A percentile compares a stretch with the other conserved stretches of the same genome.
Conservation (phyloP, 2,329 filamentous ascomycete species). For the Ascochyta viciae-villosae region DNA sequence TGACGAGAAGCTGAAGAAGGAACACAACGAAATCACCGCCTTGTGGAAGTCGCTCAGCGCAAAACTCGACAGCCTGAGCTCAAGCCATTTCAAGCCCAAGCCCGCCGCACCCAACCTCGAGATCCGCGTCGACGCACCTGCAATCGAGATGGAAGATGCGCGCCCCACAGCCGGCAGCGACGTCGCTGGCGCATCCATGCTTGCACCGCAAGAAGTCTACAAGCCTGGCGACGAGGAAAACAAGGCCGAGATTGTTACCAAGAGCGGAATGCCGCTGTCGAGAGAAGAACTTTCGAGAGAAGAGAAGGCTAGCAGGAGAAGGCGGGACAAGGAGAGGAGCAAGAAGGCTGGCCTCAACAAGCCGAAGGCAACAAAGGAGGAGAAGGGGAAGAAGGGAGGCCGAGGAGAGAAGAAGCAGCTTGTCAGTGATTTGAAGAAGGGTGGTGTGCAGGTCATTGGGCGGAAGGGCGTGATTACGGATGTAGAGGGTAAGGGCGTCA, state of each 20-base stretch:
- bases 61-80: conserved; percentile 87
- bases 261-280: conserved; percentile 78
- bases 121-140: conserved; percentile 89
- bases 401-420: conserved; percentile 60
- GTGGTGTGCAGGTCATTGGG: conserved; percentile 89
- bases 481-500: conserved; percentile 79
- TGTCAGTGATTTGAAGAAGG: conserved; percentile 76
- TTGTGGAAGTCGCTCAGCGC: conserved; percentile 83
- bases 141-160: conserved; percentile 92
- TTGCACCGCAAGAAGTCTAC: conserved; percentile 96
- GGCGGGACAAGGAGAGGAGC: conserved; percentile 85
- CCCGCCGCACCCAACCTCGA: conserved; percentile 80
- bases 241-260: conserved; percentile 76
- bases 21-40: conserved; percentile 81
- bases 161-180: conserved; percentile 83
- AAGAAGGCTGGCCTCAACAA: conserved; percentile 68
- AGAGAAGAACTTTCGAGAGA: conserved; percentile 88
- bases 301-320: conserved; percentile 77
- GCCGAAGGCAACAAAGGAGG: conserved; percentile 51
- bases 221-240: conserved; percentile 73
- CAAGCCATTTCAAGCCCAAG: conserved; percentile 95
- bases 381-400: conserved; percentile 59
- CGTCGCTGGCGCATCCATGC: conserved; percentile 71
- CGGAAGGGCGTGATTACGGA: conserved; percentile 86
- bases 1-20: conserved; percentile 81